Evolutionary conservation across 495 filamentous ascomycete species (phyloP), one percentile per base, ranked within the genome.

Genomic region (Sabuloglossum arenarium): DNA sequence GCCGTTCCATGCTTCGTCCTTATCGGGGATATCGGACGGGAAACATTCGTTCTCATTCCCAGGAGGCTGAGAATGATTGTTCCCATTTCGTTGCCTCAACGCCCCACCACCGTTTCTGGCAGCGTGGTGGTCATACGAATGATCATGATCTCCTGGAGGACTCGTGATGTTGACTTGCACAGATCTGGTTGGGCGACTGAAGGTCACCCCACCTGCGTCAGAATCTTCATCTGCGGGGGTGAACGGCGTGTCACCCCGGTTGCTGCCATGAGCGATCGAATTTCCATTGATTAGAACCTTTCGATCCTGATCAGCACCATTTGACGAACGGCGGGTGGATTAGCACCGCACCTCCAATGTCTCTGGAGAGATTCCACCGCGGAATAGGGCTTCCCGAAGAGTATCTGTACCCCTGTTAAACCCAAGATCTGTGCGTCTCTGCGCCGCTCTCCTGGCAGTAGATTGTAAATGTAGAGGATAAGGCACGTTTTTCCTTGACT

Each of bases 321-420:
- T 3, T 37, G 27, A 54, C 24, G 37, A 54, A 27, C 30, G 29
- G 12, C 10, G n/a, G 16, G 11, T 16, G 37, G 30, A 27, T 54
- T 11, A 25, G 25, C 30, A 37, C 34, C 24, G 21, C 29, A 56
- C 54, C 34, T 56, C 54, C 21, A 56, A 37, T 45, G 54, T 56
- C 23, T 56, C 39, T 16, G 24, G 43, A 28, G 32, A 34, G 54
- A 56, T 47, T 28, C 54, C 54, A 28, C 54, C 54, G 16, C 32
- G 34, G 19, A 56, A 49, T 2, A 56, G 54, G 16, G 54, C 42
- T 30, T 56, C 31, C 23, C 54, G 31, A 32, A 56, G 54, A n/a
- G 54, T 31, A 45, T 43, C 54, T 56, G 42, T 27, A 16, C 23
- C 28, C 34, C 10, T 42, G 53, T 55, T 16, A 55, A 43, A 51